A percentile compares a stretch with the other conserved stretches of the same genome.
Evolutionary conservation across 2,329 filamentous ascomycete species (phyloP).

Genomic region (Monosporascus sp.): DNA sequence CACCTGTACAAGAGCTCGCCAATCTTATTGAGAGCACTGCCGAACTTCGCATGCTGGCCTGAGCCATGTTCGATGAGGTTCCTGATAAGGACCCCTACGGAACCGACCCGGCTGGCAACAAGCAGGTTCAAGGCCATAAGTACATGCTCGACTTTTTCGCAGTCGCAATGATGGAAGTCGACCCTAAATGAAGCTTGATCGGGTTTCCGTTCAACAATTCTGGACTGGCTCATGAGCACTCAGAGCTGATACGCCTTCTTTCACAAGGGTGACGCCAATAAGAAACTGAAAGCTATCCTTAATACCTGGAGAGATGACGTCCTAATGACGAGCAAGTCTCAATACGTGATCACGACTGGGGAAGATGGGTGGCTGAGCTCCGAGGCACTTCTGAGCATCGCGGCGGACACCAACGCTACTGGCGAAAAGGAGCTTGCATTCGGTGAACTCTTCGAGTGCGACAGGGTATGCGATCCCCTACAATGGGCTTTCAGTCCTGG

Average conservation of each 20-base stretch:
- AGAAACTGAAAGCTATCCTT: conserved; percentile 43
- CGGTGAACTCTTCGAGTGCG: conserved; percentile 35
- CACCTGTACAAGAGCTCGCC: no score
- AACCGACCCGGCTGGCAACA: not conserved
- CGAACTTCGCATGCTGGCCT: no score
- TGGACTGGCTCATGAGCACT: conserved; percentile 51
- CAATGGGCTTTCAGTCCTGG: conserved; percentile 48
- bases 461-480: conserved; percentile 22
- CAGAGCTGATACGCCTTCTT: conserved; percentile 43
- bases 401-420: conserved; percentile 2
- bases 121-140: not conserved
- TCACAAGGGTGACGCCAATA: conserved; percentile 42
- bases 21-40: no score
- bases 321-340: not conserved
- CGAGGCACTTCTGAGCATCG: not conserved
- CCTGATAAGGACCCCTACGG: conserved; percentile 1
- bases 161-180: not conserved
- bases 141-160: not conserved
- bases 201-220: conserved; percentile 40
- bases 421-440: conserved; percentile 18
- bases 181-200: conserved; percentile 26
- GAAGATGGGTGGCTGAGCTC: conserved; percentile 5
- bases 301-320: conserved; percentile 32
- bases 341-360: not conserved
- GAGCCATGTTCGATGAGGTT: conserved; percentile 3